Base-by-base conservation (phyloP, 2,329 filamentous ascomycete genomes). In the Aspergillus sergii region DNA sequence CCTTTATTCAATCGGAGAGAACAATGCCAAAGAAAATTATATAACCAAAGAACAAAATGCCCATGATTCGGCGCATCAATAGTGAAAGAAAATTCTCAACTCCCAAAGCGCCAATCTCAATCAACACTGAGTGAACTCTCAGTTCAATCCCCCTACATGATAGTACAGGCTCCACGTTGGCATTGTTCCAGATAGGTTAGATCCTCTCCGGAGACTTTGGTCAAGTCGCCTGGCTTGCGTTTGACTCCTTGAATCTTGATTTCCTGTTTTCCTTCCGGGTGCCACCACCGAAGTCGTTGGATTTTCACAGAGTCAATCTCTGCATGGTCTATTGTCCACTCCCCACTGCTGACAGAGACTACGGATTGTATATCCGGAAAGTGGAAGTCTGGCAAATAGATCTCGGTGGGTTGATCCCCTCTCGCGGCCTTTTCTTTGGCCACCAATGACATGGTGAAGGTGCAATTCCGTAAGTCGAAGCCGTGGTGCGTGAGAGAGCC, bases 221-320 rank as follows among this genome's bases (percentile, higher is more conserved):
- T 59, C 59, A 71, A 58, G 9, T 76, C 72, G 3, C 76, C 76
- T 5, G 73, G 75, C 69, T 84, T 89, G 70, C 90, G 86, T 70
- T 91, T 88, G 23, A 92, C 80, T 0, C 95, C 95, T 23, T 86
- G 89, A 10, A 97, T 84, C 65, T 86, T 91, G 60, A 99, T 83
- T 55, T 82, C 88, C 79, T 98, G 94, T 69, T 93, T 88, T 2
- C 94, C 95, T 61, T 90, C 89, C 1, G 87, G 88, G 79, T 99
- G 94, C 94, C 94, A 97, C 95, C 95, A 99, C 70, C 87, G 88
- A 66, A 99, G 80, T 67, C 86, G 86, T 80, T 97, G 94, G 64
- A 93, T 82, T 69, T 88, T 81, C 6, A 87, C 88, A 0, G 87
- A 88, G 65, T 91, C 87, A 10, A 88, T 85, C 61, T 93, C 90